These are phyloP conservation scores for Talaromyces sp. DNA, from an alignment of 2,329 filamentous ascomycete genomes.

Conservation along the genomic window DNA sequence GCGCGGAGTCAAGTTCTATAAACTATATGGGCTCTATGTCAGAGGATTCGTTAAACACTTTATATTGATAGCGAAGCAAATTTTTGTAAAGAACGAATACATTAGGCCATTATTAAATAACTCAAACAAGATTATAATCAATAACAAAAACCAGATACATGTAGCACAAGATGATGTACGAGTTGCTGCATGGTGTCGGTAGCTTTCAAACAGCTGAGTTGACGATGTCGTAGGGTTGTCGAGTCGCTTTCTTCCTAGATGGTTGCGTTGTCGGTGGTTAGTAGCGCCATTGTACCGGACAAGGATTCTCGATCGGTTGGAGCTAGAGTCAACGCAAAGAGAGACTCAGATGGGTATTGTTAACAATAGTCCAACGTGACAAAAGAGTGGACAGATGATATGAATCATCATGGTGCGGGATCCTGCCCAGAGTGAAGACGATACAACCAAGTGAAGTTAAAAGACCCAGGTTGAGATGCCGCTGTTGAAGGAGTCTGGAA, in stretches of 20 bases:
- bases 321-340: not conserved
- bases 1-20: no score
- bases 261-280: not conserved
- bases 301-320: not conserved
- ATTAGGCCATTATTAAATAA: not conserved
- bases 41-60: no score
- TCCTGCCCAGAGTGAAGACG: not conserved
- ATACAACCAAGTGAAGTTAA: slow-evolving; percentile 1
- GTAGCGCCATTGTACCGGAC: not conserved
- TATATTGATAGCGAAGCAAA: not conserved
- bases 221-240: not conserved
- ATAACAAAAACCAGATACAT: not conserved
- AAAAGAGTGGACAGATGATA: slow-evolving; percentile 10
- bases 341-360: not conserved
- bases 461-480: not conserved
- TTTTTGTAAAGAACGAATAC: not conserved
- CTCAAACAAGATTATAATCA: not conserved
- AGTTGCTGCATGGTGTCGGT: not conserved
- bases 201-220: not conserved
- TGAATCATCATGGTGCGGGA: slow-evolving; percentile 7
- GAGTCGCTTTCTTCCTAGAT: not conserved
- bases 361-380: not conserved
- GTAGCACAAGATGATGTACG: not conserved
- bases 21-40: no score
- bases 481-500: not conserved